Evolutionary conservation across 2,329 filamentous ascomycete genomes (phyloP), one percentile per base, ranked within the genome.

Genomic region (Epichloe glyceriae): DNA sequence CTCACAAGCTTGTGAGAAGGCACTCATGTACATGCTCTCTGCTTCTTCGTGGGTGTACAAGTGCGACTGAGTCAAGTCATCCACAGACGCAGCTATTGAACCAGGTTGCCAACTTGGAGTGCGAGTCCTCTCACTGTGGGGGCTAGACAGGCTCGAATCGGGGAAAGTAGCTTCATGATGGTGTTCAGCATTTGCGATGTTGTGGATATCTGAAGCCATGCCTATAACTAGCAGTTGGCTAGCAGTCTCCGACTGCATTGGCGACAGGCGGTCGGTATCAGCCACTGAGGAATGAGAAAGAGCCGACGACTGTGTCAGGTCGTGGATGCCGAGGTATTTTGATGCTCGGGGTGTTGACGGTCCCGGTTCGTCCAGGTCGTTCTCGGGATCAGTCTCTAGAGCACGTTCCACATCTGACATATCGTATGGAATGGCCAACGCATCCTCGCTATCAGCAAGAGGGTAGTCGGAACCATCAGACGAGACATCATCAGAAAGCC

Each of bases 1-100:
- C n/a, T 62, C 61, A 35, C 67, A 63, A 2, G 66, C 63, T 26
- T 75, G 67, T 2, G 80, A 83, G 48, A 84, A 77, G 1, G 81
- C 81, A 55, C 81, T 91, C 82, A 89, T 83, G 59, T 93, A 94
- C 82, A 94, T 86, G 63, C 88, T 93, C 61, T 88, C 82, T 0
- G 86, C 86, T 55, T 91, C 86, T 54, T 88, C 85, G 52, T 88
- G 85, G 37, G 79, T 88, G 60, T 86, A 91, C 1, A 89, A 61
- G 40, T 79, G 82, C 5, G 87, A 91, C 54, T 78, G 70, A 3
- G 76, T 66, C 19, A 86, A 68, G 53, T 83, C 79, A 35, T 79
- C 73, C 4, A 53, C 47, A 22, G 58, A 57, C 4, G 52, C 50
- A 14, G 40, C 49, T 14, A 52, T 35, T 17, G 51, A 44, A 26